Base-by-base conservation (phyloP, 768 basidiomycete genomes). In the Leccinum disarticulatum region DNA sequence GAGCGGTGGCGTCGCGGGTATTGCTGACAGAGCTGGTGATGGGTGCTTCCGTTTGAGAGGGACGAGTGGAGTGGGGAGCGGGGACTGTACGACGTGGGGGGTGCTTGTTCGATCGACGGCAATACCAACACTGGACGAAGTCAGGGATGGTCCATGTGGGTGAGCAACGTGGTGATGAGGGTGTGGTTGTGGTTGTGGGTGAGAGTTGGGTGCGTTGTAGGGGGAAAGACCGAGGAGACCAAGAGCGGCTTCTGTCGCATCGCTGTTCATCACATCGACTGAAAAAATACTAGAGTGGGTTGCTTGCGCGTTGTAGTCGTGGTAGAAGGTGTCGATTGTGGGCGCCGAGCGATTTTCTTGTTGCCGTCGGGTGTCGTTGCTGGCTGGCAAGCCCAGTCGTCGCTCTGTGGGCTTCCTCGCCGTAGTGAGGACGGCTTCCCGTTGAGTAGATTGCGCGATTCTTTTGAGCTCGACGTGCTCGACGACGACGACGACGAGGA, bases 161-260 rank as follows among this genome's bases (percentile, higher is more conserved):
- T 64, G 59, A 47, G 48, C 55, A 67, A 69, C 67, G 65, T 71
- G 66, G 56, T 65, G 65, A 50, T 61, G 65, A 56, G 61, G 41
- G 56, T 66, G 69, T 30, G 61, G 67, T 62, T 69, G 67, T 1
- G 62, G 70, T 33, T 70, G 66, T 14, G 62, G 65, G 61, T 70
- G 63, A 48, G 69, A 65, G 53, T 57, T 70, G 64, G 64, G 70
- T 53, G 76, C 67, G 59, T 73, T 73, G 57, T 71, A 68, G 52
- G 76, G 73, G 47, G 77, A 80, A 52, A 84, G 80, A 67, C 80
- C 79, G 60, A 85, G 79, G 28, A 85, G 75, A 69, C 82, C 83
- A 58, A 85, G 80, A 43, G 81, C 82, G 57, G 83, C 83, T 72
- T 85, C 83, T 67, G 79, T 77, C 65, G 81, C 83, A 81, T 84